phyloP scores from a whole-genome alignment of 139 green algal species.

The Coelastrella sp. region DNA sequence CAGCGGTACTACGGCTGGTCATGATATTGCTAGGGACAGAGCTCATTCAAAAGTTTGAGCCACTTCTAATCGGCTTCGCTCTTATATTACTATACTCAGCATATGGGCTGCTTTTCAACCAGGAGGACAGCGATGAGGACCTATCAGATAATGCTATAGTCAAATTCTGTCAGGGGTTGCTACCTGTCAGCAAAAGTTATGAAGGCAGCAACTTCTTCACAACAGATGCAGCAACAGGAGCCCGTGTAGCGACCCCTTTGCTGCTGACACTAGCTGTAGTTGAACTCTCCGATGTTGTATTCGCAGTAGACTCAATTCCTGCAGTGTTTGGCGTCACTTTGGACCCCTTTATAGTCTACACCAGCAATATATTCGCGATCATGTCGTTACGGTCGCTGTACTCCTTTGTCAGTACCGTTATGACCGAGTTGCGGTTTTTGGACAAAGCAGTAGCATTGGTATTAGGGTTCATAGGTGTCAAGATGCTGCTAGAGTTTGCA shows the following conservation, averaged over 20 bases:
- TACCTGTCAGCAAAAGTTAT: conserved; percentile 85
- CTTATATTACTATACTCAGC: conserved; percentile 91
- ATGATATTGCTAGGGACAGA: conserved; percentile 90
- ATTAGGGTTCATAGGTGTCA: conserved; percentile 89
- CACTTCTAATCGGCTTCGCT: conserved; percentile 94
- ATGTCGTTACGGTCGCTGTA: conserved; percentile 87
- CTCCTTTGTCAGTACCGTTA: conserved; percentile 65
- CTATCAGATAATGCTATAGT: conserved; percentile 76
- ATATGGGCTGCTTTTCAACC: conserved; percentile 73
- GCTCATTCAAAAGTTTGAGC: conserved; percentile 89
- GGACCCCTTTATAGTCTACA: conserved; percentile 99
- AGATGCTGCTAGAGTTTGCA: conserved; percentile 86
- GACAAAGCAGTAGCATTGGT: conserved; percentile 92
- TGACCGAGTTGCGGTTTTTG: conserved; percentile 76
- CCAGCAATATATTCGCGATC: conserved; percentile 96
- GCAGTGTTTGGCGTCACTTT: conserved; percentile 94
- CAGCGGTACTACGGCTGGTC: conserved; percentile 88
- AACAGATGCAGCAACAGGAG: not conserved
- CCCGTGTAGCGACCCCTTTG: conserved; percentile 84
- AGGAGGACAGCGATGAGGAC: conserved; percentile 85
- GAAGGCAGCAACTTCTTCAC: conserved; percentile 96
- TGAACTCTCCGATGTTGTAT: conserved; percentile 95
- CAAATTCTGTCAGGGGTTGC: conserved; percentile 78
- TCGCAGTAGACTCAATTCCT: conserved; percentile 91
- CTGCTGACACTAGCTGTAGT: conserved; percentile 94